phyloP scores from a whole-genome alignment of 2,329 filamentous ascomycete species.

The Dothideomycetes sp. region DNA sequence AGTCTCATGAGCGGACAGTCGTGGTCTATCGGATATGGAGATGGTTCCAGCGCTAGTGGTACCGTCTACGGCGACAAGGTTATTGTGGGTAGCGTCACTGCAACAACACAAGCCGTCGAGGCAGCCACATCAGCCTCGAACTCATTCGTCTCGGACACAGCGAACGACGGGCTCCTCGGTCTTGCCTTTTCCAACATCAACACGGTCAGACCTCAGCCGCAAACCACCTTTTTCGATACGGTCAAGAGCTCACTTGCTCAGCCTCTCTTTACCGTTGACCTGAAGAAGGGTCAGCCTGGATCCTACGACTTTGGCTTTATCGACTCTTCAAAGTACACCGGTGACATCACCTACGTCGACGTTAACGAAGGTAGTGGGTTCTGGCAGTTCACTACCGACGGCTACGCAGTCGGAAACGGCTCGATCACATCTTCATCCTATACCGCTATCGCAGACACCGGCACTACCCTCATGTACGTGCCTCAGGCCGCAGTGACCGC shows the following conservation, averaged over 20 bases:
- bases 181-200: slow-evolving; percentile 50
- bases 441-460: slow-evolving; percentile 55
- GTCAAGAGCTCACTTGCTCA: slow-evolving; percentile 39
- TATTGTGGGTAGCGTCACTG: slow-evolving; percentile 47
- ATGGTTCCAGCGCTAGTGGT: slow-evolving; percentile 51
- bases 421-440: slow-evolving; percentile 30
- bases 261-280: slow-evolving; percentile 46
- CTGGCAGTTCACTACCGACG: slow-evolving; percentile 50
- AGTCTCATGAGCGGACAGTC: slow-evolving; percentile 36
- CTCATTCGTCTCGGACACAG: slow-evolving; percentile 38
- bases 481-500: slow-evolving; percentile 40
- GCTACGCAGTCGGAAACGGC: slow-evolving; percentile 42
- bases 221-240: slow-evolving; percentile 51
- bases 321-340: slow-evolving; percentile 47
- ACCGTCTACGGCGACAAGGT: slow-evolving; percentile 57
- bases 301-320: slow-evolving; percentile 50
- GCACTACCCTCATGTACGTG: slow-evolving; percentile 55
- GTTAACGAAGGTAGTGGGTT: slow-evolving; percentile 50
- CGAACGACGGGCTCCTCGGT: slow-evolving; percentile 50
- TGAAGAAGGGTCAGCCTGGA: slow-evolving; percentile 42
- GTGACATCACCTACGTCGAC: slow-evolving; percentile 43
- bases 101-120: slow-evolving; percentile 53
- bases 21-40: slow-evolving; percentile 56
- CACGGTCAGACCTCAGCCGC: slow-evolving; percentile 38
- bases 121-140: slow-evolving; percentile 48